These are phyloP conservation scores for Citrus mangshanensis DNA, from an alignment of 345 rosid species.

Conservation along the genomic window DNA sequence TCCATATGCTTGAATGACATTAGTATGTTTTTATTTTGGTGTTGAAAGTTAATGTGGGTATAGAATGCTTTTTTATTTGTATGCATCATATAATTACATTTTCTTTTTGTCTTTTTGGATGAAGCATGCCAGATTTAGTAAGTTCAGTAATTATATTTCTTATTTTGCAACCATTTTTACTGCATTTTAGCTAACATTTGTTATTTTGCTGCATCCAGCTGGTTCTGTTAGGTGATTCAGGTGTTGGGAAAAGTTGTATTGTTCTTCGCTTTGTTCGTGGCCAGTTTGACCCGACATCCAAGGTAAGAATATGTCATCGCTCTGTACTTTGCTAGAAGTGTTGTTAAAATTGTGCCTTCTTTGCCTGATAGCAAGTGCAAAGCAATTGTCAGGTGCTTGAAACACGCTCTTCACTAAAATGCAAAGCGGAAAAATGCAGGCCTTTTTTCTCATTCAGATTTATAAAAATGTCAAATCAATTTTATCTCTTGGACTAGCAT, in stretches of 20 bases:
- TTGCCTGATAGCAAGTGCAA: neutral
- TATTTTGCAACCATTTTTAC: neutral
- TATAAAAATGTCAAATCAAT: neutral
- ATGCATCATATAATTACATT: neutral
- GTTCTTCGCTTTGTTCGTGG: conserved; percentile 99
- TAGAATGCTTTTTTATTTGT: neutral
- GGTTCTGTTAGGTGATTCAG: conserved; percentile 94
- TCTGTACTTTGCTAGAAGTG: neutral
- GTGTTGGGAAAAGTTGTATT: conserved; percentile 97
- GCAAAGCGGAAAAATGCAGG: neutral
- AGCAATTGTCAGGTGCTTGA: neutral
- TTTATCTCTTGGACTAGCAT: neutral
- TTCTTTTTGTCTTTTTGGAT: neutral
- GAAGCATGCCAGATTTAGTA: neutral
- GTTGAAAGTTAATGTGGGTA: neutral
- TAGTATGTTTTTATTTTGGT: neutral
- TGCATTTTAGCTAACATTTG: conserved; percentile 14
- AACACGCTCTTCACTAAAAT: neutral
- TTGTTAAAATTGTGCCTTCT: neutral
- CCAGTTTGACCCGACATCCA: conserved; percentile 95
- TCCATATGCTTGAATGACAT: neutral
- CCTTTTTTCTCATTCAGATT: neutral
- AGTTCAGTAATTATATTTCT: neutral
- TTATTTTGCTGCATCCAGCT: conserved; percentile 45
- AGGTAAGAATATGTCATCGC: conserved; percentile 37